phyloP scores from a whole-genome alignment of 345 rosid genomes.

The Gossypium turneri region DNA sequence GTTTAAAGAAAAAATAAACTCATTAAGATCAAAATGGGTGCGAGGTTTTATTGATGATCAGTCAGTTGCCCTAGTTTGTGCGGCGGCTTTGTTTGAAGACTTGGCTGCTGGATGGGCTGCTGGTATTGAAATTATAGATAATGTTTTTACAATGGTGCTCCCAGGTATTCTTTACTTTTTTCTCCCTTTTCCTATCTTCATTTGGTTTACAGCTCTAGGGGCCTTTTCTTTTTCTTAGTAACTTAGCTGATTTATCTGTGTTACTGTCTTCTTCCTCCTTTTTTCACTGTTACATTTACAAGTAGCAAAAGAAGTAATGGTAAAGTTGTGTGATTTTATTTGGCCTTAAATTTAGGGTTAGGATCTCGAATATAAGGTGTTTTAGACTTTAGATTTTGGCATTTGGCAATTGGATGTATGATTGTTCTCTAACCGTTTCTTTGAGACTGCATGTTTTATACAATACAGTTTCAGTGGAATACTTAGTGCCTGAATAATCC shows the following conservation, averaged over 20 bases:
- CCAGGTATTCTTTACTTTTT: constrained; percentile 25
- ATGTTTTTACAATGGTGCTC: constrained; percentile 70
- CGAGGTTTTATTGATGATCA: constrained; percentile 68
- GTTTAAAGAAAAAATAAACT: constrained; percentile 59
- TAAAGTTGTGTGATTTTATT: neutral
- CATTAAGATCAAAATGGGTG: constrained; percentile 58
- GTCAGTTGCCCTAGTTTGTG: constrained; percentile 66
- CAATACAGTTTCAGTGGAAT: neutral
- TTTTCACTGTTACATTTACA: neutral
- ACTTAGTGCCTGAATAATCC: no score
- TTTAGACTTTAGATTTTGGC: neutral
- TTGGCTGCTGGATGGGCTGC: constrained; percentile 58
- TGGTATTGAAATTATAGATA: constrained; percentile 59
- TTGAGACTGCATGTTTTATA: neutral
- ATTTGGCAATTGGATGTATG: neutral
- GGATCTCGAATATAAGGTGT: neutral
- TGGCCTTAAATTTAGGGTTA: neutral
- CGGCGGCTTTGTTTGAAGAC: constrained; percentile 88
- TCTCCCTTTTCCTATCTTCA: neutral
- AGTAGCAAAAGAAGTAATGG: neutral
- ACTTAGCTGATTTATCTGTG: neutral
- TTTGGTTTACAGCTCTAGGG: neutral
- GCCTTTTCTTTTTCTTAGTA: neutral
- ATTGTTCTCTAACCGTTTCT: neutral
- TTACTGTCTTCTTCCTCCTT: neutral